These are phyloP conservation scores for Entrophospora sp. DNA, from an alignment of 192 early-diverging fungal genomes.

Conservation along the genomic window DNA sequence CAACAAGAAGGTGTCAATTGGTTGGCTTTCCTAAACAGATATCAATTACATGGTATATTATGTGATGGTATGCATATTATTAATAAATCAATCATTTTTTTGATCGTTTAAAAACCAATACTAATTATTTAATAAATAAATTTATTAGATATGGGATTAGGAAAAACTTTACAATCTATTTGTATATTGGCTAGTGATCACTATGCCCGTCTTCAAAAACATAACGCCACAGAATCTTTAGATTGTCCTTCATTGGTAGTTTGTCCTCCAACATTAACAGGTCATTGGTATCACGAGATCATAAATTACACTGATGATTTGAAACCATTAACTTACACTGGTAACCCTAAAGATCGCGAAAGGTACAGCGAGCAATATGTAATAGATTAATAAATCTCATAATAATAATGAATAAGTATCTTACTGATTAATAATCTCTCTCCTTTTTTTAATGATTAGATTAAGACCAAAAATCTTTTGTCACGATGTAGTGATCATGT, in stretches of 20 bases:
- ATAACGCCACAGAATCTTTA: constrained; percentile 42
- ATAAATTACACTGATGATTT: constrained; percentile 66
- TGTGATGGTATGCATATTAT: constrained; percentile 69
- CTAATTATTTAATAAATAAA: background rate
- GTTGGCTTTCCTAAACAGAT: constrained; percentile 95
- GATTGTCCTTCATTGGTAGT: constrained; percentile 86
- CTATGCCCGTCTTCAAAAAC: constrained; percentile 52
- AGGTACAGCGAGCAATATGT: too few species aligned
- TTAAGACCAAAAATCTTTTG: constrained; percentile 44
- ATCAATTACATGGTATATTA: constrained; percentile 93
- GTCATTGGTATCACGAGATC: constrained; percentile 97
- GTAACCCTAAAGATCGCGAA: constrained; percentile 67
- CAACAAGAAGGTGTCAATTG: constrained; percentile 99
- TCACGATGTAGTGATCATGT: constrained; percentile 84
- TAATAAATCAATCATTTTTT: background rate
- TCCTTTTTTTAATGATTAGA: constrained; percentile 11
- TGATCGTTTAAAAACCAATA: background rate
- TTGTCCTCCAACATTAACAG: constrained; percentile 90
- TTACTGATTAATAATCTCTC: background rate
- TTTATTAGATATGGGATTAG: constrained; percentile 87
- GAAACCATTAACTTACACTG: constrained; percentile 78
- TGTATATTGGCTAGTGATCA: constrained; percentile 92
- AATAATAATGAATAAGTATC: background rate
- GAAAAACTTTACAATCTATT: constrained; percentile 96
- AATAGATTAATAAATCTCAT: constrained; percentile 4